Conservation (phyloP, 768 basidiomycete genomes). For the Lepiota brunneoincarnata region DNA sequence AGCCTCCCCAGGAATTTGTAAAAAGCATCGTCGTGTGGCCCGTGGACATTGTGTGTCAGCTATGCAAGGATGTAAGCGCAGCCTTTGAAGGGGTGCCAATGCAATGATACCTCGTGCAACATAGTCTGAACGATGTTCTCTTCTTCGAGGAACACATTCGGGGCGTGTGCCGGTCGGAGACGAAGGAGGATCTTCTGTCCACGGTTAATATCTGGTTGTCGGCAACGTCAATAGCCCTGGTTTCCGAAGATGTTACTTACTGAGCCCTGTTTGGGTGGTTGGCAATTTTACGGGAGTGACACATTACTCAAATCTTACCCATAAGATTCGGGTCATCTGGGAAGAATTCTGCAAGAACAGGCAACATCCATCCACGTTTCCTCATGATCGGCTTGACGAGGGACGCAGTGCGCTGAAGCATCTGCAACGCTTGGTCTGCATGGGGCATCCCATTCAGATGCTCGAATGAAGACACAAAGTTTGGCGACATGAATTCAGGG, state of each 20-base stretch:
- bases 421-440: constrained; percentile 61
- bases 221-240: constrained; percentile 6
- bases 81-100: background rate
- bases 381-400: constrained; percentile 94
- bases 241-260: constrained; percentile 22
- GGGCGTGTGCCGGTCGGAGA: constrained; percentile 66
- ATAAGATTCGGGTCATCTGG: constrained; percentile 70
- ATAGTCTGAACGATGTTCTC: constrained; percentile 78
- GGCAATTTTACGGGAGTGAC: constrained; percentile 12
- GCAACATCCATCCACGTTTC: constrained; percentile 76
- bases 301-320: constrained; percentile 44
- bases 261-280: constrained; percentile 28
- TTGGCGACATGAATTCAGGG: constrained; percentile 43
- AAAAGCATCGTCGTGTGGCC: constrained; percentile 85
- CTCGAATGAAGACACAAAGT: constrained; percentile 63
- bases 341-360: constrained; percentile 85
- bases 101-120: constrained; percentile 75
- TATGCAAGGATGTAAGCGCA: constrained; percentile 24
- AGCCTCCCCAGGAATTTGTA: constrained; percentile 70
- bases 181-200: constrained; percentile 85
- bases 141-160: constrained; percentile 71
- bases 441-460: constrained; percentile 69
- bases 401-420: constrained; percentile 69
- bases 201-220: constrained; percentile 60
- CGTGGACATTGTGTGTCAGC: constrained; percentile 88